Percentiles rank a stretch among this genome's conserved stretches.
These are phyloP conservation scores for Fragilariopsis cylindrus DNA, from an alignment of 108 stramenopile species.

Conservation along the genomic window DNA sequence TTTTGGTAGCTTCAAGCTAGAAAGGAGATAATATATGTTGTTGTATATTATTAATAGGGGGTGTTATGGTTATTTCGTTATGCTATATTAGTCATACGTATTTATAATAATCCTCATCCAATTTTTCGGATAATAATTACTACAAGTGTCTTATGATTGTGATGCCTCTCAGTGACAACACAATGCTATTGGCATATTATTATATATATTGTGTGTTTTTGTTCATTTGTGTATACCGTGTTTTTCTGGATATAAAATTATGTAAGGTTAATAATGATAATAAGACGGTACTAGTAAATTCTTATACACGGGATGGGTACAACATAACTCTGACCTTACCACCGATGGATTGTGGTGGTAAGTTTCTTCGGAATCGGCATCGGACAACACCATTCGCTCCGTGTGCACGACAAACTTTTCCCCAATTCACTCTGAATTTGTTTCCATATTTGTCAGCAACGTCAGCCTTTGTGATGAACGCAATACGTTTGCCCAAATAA, in stretches of 20 bases:
- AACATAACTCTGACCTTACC: constrained; percentile 91
- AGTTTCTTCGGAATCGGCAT: constrained; percentile 96
- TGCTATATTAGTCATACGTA: too few relatives aligned
- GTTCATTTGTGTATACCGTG: too few relatives aligned
- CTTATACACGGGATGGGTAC: constrained; percentile 73
- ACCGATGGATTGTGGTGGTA: constrained; percentile 93
- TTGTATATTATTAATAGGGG: too few relatives aligned
- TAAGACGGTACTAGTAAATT: constrained; percentile 1
- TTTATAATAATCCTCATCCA: too few relatives aligned
- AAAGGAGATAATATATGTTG: too few relatives aligned
- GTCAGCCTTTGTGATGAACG: constrained; percentile 97
- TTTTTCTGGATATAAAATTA: too few relatives aligned
- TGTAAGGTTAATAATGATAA: background rate
- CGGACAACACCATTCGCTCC: constrained; percentile 98
- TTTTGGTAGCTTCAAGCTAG: too few relatives aligned
- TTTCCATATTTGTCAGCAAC: constrained; percentile 74
- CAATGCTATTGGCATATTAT: background rate
- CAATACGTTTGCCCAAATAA: constrained; percentile 98
- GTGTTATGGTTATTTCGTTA: too few relatives aligned
- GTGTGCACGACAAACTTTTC: constrained; percentile 94
- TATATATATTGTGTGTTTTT: background rate
- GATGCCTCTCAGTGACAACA: constrained; percentile 19
- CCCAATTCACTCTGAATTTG: constrained; percentile 99
- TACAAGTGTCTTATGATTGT: too few relatives aligned
- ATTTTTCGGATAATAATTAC: too few relatives aligned